Conservation (phyloP, 805 yeast species). For the Candida ficus region DNA sequence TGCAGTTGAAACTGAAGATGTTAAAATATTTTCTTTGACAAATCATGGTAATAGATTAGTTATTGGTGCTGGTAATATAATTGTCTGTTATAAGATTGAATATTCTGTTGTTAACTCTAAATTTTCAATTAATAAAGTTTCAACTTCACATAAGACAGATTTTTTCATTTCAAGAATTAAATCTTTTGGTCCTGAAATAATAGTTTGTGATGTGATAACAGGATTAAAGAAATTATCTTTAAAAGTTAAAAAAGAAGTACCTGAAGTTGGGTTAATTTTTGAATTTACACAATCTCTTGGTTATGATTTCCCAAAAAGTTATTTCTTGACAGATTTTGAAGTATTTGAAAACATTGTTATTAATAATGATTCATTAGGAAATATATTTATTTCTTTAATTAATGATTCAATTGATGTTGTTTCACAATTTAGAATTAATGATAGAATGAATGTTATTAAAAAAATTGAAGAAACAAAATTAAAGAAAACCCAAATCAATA, state of each 20-base stretch:
- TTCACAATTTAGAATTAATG: constrained; percentile 18
- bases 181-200: constrained; percentile 18
- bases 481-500: constrained; percentile 1
- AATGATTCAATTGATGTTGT: constrained; percentile 1
- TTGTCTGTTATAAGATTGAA: constrained; percentile 27
- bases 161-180: constrained; percentile 13
- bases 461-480: constrained; percentile 1
- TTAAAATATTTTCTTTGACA: constrained; percentile 22
- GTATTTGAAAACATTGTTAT: constrained; percentile 7
- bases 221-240: constrained; percentile 11
- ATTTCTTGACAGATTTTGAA: constrained; percentile 17
- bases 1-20: constrained; percentile 11
- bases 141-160: constrained; percentile 17
- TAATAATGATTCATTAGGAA: constrained; percentile 17
- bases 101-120: constrained; percentile 31
- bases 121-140: constrained; percentile 24
- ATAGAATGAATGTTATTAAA: constrained; percentile 22
- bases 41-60: constrained; percentile 26
- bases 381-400: constrained; percentile 7
- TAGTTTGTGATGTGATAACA: constrained; percentile 18
- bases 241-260: constrained; percentile 8
- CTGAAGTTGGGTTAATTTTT: constrained; percentile 14
- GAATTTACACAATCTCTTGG: constrained; percentile 7
- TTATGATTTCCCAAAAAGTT: constrained; percentile 4
- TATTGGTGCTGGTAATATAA: constrained; percentile 28